phyloP scores from a whole-genome alignment of 2,329 filamentous ascomycete species.

The Botryosphaeria dothidea region DNA sequence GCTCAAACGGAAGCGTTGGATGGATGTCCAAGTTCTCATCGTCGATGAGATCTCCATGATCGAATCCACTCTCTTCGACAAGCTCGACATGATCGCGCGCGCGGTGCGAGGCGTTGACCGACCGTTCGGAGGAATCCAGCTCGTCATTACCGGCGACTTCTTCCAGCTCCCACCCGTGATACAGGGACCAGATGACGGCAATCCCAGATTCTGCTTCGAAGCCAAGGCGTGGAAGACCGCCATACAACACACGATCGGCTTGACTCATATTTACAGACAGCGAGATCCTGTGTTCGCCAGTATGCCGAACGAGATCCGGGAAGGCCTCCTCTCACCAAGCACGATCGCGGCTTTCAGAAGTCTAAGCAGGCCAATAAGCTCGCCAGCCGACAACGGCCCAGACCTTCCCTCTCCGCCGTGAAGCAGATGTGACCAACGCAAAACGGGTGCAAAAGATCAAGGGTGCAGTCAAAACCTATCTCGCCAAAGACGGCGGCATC shows the following conservation, averaged over 20 bases:
- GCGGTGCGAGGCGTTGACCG: conserved; percentile 27
- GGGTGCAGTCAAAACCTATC: neutral
- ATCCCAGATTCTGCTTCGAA: conserved; percentile 49
- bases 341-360: neutral
- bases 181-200: conserved; percentile 27
- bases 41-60: conserved; percentile 70
- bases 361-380: neutral
- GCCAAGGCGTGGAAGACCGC: conserved; percentile 48
- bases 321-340: neutral
- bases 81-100: conserved; percentile 53
- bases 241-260: conserved; percentile 24
- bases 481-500: neutral
- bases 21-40: conserved; percentile 50
- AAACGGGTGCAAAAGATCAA: neutral
- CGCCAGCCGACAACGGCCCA: neutral
- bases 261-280: conserved; percentile 6
- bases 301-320: conserved; percentile 1
- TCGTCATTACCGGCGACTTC: conserved; percentile 62
- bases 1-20: conserved; percentile 27
- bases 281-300: neutral
- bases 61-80: conserved; percentile 55
- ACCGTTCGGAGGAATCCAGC: conserved; percentile 53
- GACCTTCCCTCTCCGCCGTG: conserved; percentile 1
- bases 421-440: neutral
- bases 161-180: conserved; percentile 58